phyloP scores from a whole-genome alignment of 2,329 filamentous ascomycete species.

The Teratosphaeria epicoccoides region DNA sequence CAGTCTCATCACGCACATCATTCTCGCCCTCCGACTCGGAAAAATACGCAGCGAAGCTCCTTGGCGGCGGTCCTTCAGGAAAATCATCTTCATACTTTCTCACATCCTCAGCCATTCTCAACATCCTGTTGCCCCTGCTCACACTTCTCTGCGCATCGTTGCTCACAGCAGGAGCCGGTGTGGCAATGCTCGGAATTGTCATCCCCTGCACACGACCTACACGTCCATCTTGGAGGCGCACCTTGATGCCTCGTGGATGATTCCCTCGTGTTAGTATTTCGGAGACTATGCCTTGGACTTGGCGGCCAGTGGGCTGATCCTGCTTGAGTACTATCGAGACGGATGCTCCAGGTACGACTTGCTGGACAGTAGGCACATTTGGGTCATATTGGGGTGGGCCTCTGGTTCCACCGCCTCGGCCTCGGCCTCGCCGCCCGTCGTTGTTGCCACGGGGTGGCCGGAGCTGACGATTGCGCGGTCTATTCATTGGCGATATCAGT shows the following conservation, averaged over 20 bases:
- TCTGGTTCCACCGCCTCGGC: slow-evolving; percentile 2
- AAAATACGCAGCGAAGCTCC: slow-evolving; percentile 20
- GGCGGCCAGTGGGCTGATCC: slow-evolving; percentile 63
- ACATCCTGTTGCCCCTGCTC: neutral
- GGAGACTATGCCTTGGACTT: slow-evolving; percentile 56
- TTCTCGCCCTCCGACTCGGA: slow-evolving; percentile 15
- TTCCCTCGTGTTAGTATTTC: slow-evolving; percentile 62
- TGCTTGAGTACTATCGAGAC: slow-evolving; percentile 68
- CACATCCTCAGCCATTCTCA: slow-evolving; percentile 6
- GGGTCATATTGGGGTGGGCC: slow-evolving; percentile 1
- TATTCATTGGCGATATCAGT: slow-evolving; percentile 12
- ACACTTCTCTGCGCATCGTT: neutral
- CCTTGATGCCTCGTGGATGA: slow-evolving; percentile 67
- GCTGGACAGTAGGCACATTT: slow-evolving; percentile 21
- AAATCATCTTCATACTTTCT: slow-evolving; percentile 8
- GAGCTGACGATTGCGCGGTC: slow-evolving; percentile 25
- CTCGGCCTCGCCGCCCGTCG: neutral
- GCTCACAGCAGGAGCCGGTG: neutral
- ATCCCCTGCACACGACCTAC: slow-evolving; percentile 64
- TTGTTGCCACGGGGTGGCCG: slow-evolving; percentile 9
- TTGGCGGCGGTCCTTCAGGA: slow-evolving; percentile 13
- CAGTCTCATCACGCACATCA: slow-evolving; percentile 3
- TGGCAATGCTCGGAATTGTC: slow-evolving; percentile 10
- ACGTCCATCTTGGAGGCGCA: slow-evolving; percentile 58
- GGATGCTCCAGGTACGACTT: slow-evolving; percentile 49